Percentiles rank a stretch among this genome's conserved stretches.
Evolutionary conservation across 129 eudicot genomes (phyloP).

Genomic region (Heracleum sosnowskyi): DNA sequence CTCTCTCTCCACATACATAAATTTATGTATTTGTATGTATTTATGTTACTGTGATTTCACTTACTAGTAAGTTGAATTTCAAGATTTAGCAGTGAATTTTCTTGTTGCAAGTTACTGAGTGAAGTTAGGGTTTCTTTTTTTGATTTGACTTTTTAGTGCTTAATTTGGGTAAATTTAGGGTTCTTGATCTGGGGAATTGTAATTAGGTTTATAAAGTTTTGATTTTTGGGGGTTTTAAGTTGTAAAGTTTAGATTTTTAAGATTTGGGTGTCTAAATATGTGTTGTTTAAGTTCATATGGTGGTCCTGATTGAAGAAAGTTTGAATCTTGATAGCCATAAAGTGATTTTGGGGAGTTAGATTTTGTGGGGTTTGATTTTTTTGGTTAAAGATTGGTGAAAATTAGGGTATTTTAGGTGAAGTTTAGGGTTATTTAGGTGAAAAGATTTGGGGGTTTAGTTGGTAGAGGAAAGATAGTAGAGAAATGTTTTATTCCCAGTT

Average conservation of each 20-base stretch:
- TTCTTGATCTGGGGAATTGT: background rate
- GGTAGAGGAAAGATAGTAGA: constrained; percentile 10
- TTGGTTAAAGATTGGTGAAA: constrained; percentile 1
- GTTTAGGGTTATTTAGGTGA: constrained; percentile 16
- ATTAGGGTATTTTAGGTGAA: constrained; percentile 13
- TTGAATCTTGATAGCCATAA: background rate
- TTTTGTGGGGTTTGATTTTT: background rate
- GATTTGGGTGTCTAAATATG: background rate
- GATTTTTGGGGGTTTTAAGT: background rate
- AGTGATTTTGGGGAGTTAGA: constrained; percentile 21
- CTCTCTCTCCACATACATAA: background rate
- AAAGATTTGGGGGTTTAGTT: constrained; percentile 2
- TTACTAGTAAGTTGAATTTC: background rate
- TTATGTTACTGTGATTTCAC: background rate
- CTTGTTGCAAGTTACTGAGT: background rate
- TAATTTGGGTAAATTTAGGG: background rate
- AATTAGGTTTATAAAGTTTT: background rate
- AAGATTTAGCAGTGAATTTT: background rate
- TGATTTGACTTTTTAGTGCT: background rate
- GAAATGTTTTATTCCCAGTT: constrained; percentile 89
- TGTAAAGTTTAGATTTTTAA: background rate
- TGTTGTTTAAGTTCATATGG: constrained; percentile 6
- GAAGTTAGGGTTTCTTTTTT: background rate
- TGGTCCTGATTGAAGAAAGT: constrained; percentile 9
- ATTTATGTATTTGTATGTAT: background rate